These are phyloP conservation scores for Proteromonas lacertae DNA, from an alignment of 352 stramenopile genomes.

Conservation along the genomic window DNA sequence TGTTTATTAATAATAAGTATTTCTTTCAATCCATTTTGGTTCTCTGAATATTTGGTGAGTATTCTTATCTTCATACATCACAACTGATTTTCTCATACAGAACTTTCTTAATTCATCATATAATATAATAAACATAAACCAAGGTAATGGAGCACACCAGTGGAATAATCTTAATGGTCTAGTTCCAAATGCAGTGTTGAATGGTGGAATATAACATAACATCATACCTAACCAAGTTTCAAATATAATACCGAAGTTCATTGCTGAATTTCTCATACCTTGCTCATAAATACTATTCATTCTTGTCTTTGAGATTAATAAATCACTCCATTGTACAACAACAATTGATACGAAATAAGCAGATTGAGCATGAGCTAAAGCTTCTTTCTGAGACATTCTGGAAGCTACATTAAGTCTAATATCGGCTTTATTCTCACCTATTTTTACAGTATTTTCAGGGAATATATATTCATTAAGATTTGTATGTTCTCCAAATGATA, in stretches of 20 bases:
- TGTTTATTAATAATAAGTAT: too few species aligned
- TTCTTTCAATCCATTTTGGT: too few species aligned
- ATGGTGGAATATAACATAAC: constrained; percentile 32
- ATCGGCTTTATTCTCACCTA: too few species aligned
- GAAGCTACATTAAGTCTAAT: too few species aligned
- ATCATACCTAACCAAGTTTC: constrained; percentile 42
- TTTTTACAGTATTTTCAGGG: too few species aligned
- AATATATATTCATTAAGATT: too few species aligned
- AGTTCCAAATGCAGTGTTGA: constrained; percentile 36
- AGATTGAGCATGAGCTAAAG: constrained; percentile 26
- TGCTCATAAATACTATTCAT: constrained; percentile 48
- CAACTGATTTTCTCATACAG: constrained; percentile 44
- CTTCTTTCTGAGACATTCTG: too few species aligned
- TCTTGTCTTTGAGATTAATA: constrained; percentile 61
- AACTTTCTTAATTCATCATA: constrained; percentile 57
- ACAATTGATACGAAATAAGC: constrained; percentile 32
- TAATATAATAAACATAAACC: constrained; percentile 32
- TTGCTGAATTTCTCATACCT: constrained; percentile 49
- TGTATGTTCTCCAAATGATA: too few species aligned
- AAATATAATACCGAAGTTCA: constrained; percentile 63
- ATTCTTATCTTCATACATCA: too few species aligned
- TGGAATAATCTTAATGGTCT: constrained; percentile 38
- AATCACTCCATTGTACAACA: constrained; percentile 47
- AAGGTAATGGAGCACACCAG: constrained; percentile 52
- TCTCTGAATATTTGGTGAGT: too few species aligned